Evolutionary conservation across 2,329 filamentous ascomycete species (phyloP).

Genomic region (Calonectria henricotiae): DNA sequence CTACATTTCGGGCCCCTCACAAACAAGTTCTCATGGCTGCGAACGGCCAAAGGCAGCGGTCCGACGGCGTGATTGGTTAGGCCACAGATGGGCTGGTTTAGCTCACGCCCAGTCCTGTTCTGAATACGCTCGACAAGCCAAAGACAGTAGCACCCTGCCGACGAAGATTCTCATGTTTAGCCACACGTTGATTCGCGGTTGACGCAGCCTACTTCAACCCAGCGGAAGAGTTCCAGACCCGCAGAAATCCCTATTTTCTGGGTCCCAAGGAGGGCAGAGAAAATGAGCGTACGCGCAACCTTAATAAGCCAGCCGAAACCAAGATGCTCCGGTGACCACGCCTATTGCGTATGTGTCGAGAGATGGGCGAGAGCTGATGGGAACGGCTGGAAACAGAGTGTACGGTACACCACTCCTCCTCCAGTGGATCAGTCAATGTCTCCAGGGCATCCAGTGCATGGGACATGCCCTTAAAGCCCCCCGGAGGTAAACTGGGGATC

Average conservation of each 20-base stretch:
- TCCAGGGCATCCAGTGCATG: slow-evolving; percentile 21
- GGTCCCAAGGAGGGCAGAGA: slow-evolving; percentile 15
- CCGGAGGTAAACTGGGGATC: slow-evolving; percentile 18
- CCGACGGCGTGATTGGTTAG: slow-evolving; percentile 10
- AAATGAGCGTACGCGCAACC: slow-evolving; percentile 32
- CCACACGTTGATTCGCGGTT: slow-evolving; percentile 2
- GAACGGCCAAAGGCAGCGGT: slow-evolving; percentile 25
- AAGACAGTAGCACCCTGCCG: slow-evolving; percentile 17
- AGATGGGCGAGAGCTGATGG: slow-evolving; percentile 11
- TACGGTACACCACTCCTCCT: slow-evolving; percentile 3
- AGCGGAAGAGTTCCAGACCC: slow-evolving; percentile 30
- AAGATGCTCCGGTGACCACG: slow-evolving; percentile 28
- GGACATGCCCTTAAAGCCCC: slow-evolving; percentile 1
- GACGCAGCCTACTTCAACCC: slow-evolving; percentile 13
- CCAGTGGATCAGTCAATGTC: slow-evolving; percentile 11
- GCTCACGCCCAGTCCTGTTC: slow-evolving; percentile 24
- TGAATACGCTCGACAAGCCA: slow-evolving; percentile 8
- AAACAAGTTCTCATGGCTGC: slow-evolving; percentile 20
- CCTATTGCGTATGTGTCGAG: slow-evolving; percentile 18
- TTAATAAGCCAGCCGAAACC: slow-evolving; percentile 35
- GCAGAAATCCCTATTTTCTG: slow-evolving; percentile 33
- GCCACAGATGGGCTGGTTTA: slow-evolving; percentile 14
- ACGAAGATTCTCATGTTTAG: neutral
- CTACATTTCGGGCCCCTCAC: slow-evolving; percentile 12
- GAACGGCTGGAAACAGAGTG: slow-evolving; percentile 2